phyloP scores from a whole-genome alignment of 2,329 filamentous ascomycete species.

The Fusarium poae region DNA sequence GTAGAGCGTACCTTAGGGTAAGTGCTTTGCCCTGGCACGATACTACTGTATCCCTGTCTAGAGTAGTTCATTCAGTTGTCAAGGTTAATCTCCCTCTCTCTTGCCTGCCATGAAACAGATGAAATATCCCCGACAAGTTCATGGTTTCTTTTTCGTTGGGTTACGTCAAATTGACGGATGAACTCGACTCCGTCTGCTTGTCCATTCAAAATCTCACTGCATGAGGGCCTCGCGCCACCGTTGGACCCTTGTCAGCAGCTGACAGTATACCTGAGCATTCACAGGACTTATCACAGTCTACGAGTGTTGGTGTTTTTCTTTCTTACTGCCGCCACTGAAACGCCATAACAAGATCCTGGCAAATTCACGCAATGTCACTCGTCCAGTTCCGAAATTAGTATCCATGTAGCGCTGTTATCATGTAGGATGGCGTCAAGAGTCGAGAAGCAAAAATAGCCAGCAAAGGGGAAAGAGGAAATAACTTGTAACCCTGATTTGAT shows the following conservation, averaged over 20 bases:
- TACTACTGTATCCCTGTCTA: neutral
- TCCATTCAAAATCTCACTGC: neutral
- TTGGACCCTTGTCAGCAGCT: neutral
- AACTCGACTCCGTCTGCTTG: neutral
- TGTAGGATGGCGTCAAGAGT: neutral
- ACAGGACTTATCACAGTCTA: fast-evolving
- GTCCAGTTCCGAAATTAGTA: neutral
- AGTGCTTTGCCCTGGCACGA: neutral
- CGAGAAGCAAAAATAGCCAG: neutral
- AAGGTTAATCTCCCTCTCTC: neutral
- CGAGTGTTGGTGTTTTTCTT: neutral
- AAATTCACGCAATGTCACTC: neutral
- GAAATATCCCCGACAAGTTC: neutral
- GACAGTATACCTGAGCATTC: neutral
- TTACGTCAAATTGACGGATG: neutral
- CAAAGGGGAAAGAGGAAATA: neutral
- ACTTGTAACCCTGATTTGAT: neutral
- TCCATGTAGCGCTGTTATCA: neutral
- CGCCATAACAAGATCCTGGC: neutral
- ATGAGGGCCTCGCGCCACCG: neutral
- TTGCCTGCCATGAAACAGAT: neutral
- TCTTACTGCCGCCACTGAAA: neutral
- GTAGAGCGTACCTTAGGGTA: neutral
- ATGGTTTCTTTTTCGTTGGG: neutral
- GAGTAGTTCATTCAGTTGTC: neutral